These are phyloP conservation scores for Tubosaeta sp. DNA, from an alignment of 768 basidiomycete genomes.

Conservation along the genomic window DNA sequence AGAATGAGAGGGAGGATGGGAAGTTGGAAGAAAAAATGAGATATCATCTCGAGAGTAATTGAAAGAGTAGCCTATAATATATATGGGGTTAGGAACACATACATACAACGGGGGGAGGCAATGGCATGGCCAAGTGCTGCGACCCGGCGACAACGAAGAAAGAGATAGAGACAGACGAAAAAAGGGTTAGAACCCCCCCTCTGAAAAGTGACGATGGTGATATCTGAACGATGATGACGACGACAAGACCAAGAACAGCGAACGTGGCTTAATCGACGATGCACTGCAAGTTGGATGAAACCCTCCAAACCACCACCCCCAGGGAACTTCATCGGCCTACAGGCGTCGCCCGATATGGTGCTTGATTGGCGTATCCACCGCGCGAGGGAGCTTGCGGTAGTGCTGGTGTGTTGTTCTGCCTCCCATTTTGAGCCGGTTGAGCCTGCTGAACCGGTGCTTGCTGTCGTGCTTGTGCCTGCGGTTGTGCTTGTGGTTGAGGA, in stretches of 20 bases:
- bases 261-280: conserved; percentile 9
- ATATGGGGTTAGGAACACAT: conserved; percentile 26
- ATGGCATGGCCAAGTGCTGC: conserved; percentile 9
- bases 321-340: conserved; percentile 23
- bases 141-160: conserved; percentile 7
- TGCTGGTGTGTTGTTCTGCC: conserved; percentile 23
- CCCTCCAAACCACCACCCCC: neutral
- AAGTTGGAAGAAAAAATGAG: conserved; percentile 1
- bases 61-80: conserved; percentile 28
- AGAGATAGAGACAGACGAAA: conserved; percentile 8
- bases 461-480: conserved; percentile 24
- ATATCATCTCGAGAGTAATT: conserved; percentile 20
- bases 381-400: conserved; percentile 23
- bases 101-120: conserved; percentile 12
- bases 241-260: conserved; percentile 15
- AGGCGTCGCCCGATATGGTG: conserved; percentile 27
- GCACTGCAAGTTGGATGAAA: conserved; percentile 13
- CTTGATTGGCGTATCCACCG: conserved; percentile 21
- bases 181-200: conserved; percentile 11
- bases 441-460: conserved; percentile 22
- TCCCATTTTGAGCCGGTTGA: conserved; percentile 25
- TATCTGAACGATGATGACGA: conserved; percentile 7
- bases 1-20: neutral
- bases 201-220: conserved; percentile 7
- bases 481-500: conserved; percentile 31